Base-by-base conservation (phyloP, 306 rosid species). In the Cicer judaicum region DNA sequence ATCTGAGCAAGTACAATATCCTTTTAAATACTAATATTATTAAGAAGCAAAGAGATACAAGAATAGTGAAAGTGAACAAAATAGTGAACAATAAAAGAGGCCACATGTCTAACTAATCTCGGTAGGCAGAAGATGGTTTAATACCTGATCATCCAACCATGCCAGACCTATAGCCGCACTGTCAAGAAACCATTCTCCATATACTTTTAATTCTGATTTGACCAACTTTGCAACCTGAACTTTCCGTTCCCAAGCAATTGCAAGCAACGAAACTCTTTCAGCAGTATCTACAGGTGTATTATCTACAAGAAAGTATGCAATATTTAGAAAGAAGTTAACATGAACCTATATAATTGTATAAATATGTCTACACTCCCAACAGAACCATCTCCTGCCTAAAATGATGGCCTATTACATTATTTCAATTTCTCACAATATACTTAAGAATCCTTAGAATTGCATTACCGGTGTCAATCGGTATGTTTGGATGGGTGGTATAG, bases 71-170 rank as follows among this genome's bases (percentile, higher is more conserved):
- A 62, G 36, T 81, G 34, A 71, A 64, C 18, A 52, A 76, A 53
- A 52, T 64, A 56, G 41, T 18, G 53, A 68, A 50, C 47, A n/a
- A 72, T 29, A 56, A 61, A 78, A 61, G 59, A 60, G 47, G 40
- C 44, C 44, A 69, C 47, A 65, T 59, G 50, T 16, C 21, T 15
- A 77, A 64, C 39, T 18, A 64, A 78, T 62, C 57, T 47, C 43
- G 9, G 42, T 15, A 61, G 39, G 80, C 70, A 70, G 46, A 67
- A 57, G 47, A 76, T 36, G 64, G 55, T 64, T 73, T 48, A 66
- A 47, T 71, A 91, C 98, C 97, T 91, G 96, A 84, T 93, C 96
- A 85, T 94, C 95, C 86, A 94, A 80, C 99, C 99, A 94, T 41
- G 93, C 95, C 72, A 94, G 88, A 78, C 96, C 96, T 82, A 90